Evolutionary conservation across 2,329 filamentous ascomycete genomes (phyloP), one percentile per base, ranked within the genome.

Genomic region (Ceratocystis eucalypticola): DNA sequence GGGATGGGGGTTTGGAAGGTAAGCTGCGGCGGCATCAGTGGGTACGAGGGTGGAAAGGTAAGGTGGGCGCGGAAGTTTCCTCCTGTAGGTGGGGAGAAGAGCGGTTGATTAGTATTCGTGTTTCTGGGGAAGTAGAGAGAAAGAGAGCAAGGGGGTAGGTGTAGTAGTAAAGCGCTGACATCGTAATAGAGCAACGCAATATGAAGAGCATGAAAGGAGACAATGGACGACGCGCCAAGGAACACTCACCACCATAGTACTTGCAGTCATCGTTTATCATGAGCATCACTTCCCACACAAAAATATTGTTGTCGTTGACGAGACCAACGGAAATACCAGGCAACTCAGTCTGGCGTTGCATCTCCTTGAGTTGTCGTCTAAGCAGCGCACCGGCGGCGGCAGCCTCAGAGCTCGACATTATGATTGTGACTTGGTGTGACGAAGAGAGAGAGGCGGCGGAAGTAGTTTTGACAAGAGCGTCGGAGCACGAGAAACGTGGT

Each of bases 251-350:
- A 72, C 92, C 92, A 72, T 96, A 96, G 76, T 89, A 89, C 77
- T 92, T 93, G 77, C 89, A 92, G 74, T 96, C 91, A 72, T 96
- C 92, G 69, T 85, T 91, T 70, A 97, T 93, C 93, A 99, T 97
- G 69, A 99, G 84, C 89, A 96, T 96, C 22, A 97, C 91, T 76
- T 97, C 92, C 94, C 94, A 99, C 79, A 96, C 89, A 71, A 96
- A 96, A 8, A 97, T 86, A 74, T 96, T 96, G 77, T 79, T 88
- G 75, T 88, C 89, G 72, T 87, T 86, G 64, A 92, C 86, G 55
- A 99, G 80, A 0, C 94, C 94, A 72, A 91, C 96, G 69, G 91
- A 96, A 73, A 97, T 96, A 65, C 93, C 94, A 0, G 91, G 91
- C 61, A 97, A 88, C 76, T 96, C 91, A 74, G 91, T 93, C 75